Evolutionary conservation across 176 grass and related monocot genomes (phyloP).

Genomic region (Oryza rufipogon): DNA sequence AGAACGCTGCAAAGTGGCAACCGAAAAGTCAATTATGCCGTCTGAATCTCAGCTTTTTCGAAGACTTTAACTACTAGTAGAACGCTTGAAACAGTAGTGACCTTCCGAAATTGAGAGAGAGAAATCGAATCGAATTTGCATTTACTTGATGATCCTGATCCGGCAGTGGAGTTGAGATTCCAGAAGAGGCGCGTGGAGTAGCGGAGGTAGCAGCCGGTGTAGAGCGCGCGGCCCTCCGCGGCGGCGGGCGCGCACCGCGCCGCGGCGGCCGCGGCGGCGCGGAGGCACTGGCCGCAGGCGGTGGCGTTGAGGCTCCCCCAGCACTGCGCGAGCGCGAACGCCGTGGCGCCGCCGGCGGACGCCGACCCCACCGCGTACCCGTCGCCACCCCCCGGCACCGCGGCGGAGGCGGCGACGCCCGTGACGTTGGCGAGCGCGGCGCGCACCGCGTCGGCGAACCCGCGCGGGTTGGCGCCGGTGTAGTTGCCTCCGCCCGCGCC

Average conservation of each 20-base stretch:
- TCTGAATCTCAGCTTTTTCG: neutral
- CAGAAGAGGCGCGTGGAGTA: conserved; percentile 74
- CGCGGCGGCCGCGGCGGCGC: conserved; percentile 49
- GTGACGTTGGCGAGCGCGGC: conserved; percentile 55
- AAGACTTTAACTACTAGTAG: neutral
- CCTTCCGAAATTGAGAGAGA: neutral
- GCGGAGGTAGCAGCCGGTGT: conserved; percentile 71
- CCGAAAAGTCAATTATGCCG: neutral
- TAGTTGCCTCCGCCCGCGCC: conserved; percentile 12
- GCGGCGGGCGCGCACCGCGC: conserved; percentile 57
- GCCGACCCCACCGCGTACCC: conserved; percentile 61
- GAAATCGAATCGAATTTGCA: neutral
- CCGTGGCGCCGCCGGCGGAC: conserved; percentile 21
- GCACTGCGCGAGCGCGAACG: conserved; percentile 80
- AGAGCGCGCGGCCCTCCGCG: conserved; percentile 66
- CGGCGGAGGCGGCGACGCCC: neutral
- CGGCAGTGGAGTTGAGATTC: conserved; percentile 52
- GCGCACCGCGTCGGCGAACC: conserved; percentile 52
- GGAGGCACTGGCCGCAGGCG: conserved; percentile 61
- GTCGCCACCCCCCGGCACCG: neutral
- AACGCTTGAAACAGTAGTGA: neutral
- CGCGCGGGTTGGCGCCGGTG: conserved; percentile 31
- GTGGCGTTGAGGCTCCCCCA: conserved; percentile 66
- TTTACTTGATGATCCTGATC: conserved; percentile 54
- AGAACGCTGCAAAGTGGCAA: neutral